phyloP scores from a whole-genome alignment of 306 rosid species.

The Prunus campanulata region DNA sequence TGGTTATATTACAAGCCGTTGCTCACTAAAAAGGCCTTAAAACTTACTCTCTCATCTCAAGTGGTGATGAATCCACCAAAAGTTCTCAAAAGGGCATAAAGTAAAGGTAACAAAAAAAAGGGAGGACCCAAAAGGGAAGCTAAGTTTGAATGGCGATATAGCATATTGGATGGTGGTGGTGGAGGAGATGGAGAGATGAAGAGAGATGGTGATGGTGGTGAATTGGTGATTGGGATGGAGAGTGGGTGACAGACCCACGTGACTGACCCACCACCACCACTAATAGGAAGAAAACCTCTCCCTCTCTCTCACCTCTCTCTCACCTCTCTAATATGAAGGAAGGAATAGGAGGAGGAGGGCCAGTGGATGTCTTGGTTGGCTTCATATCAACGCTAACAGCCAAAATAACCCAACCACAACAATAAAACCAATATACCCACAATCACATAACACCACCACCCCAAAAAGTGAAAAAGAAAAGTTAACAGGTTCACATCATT shows the following conservation, averaged over 20 bases:
- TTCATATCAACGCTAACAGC: conserved; percentile 91
- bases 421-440: conserved; percentile 42
- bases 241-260: conserved; percentile 89
- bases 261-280: conserved; percentile 61
- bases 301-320: neutral
- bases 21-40: conserved; percentile 19
- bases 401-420: conserved; percentile 51
- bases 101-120: neutral
- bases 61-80: conserved; percentile 56
- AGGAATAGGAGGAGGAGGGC: conserved; percentile 1
- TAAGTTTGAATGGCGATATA: conserved; percentile 39
- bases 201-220: conserved; percentile 1
- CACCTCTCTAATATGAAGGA: neutral
- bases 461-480: conserved; percentile 21
- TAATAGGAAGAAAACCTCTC: neutral
- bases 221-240: conserved; percentile 24
- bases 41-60: conserved; percentile 15
- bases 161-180: conserved; percentile 46
- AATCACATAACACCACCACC: conserved; percentile 25
- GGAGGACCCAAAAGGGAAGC: conserved; percentile 16
- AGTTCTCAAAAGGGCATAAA: conserved; percentile 38
- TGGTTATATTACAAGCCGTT: neutral
- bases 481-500: conserved; percentile 54
- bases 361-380: conserved; percentile 69
- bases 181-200: neutral